Base-by-base conservation (phyloP, 176 grass and related monocot genomes). In the Hsuehochloa calcarea region DNA sequence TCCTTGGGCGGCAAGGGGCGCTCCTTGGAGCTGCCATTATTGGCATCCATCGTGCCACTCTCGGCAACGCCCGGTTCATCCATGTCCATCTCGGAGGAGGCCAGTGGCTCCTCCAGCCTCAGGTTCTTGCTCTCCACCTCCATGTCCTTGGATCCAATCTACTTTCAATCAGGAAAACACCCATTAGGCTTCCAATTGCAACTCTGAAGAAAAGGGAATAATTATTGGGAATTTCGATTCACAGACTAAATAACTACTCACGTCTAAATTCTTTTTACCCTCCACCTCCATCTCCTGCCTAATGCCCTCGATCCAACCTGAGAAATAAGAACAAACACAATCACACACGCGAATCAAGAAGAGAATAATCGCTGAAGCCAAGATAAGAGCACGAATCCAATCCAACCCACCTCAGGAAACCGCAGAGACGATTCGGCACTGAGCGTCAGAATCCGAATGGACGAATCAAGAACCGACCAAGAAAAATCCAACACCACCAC, bases 11-110 rank as follows among this genome's bases (percentile, higher is more conserved):
- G 80, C 84, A 91, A 80, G 29, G 89, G 80, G 55, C 82, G 71
- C 51, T 92, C 88, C 77, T 85, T 93, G 68, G 90, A 84, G 68
- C 81, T 69, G 27, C 45, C 92, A 88, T 94, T 90, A 54, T 19
- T 86, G 74, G 68, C 91, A 51, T 93, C 86, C 59, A 64, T 50
- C 58, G 64, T 70, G 29, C 59, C 93, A 0, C 79, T 69, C 74
- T 73, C 82, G 0, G 83, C 14, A 26, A 68, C 22, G 17, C 60
- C 88, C 13, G 77, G 78, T 62, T 93, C 89, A 65, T 91, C 89
- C 89, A 88, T 92, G 72, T 92, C 87, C 93, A 92, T 90, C 67
- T 93, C 85, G 0, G 80, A 84, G 34, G 84, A 80, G 45, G 62
- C 45, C 64, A 80, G 44, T 17, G 80, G 87, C 26, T 87, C 75